phyloP scores from a whole-genome alignment of 495 filamentous ascomycete genomes.

The Jackrogersella multiformis region DNA sequence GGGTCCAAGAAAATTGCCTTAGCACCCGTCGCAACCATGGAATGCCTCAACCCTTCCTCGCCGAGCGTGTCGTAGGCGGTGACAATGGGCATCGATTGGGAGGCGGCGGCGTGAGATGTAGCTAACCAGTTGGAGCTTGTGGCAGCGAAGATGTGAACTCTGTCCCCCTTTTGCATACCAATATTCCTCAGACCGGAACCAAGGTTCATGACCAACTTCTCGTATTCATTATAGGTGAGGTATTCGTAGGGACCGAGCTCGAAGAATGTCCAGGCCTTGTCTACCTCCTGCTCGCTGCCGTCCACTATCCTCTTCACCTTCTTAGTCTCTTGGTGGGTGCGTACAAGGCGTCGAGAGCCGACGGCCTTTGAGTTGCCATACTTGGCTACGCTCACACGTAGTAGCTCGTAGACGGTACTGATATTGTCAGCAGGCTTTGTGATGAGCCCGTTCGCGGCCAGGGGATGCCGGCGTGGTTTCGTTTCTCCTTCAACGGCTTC shows the following conservation, averaged over 20 bases:
- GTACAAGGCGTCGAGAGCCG: conserved; percentile 80
- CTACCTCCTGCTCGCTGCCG: conserved; percentile 85
- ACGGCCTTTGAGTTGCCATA: conserved; percentile 91
- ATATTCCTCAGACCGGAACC: conserved; percentile 83
- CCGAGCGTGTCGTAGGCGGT: conserved; percentile 98
- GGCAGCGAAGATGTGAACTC: conserved; percentile 88
- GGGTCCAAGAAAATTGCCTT: conserved; percentile 92
- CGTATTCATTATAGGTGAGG: conserved; percentile 88
- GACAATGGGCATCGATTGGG: conserved; percentile 95
- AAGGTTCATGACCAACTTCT: conserved; percentile 74
- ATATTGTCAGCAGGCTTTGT: conserved; percentile 74
- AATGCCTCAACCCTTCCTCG: conserved; percentile 91
- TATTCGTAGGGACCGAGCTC: conserved; percentile 90
- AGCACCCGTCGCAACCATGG: conserved; percentile 84
- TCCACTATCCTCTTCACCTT: conserved; percentile 97
- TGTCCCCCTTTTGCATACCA: conserved; percentile 75
- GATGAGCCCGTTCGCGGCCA: conserved; percentile 74
- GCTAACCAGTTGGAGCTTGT: conserved; percentile 87
- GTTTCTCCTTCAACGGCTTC: conserved; percentile 85
- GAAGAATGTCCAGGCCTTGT: conserved; percentile 97
- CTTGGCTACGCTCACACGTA: conserved; percentile 77
- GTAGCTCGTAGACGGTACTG: conserved; percentile 85
- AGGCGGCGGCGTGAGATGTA: conserved; percentile 75
- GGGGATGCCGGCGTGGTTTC: conserved; percentile 81
- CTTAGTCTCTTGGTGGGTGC: conserved; percentile 90